A percentile compares a stretch with the other conserved stretches of the same genome.
phyloP scores from a whole-genome alignment of 306 rosid species.

The Senna siamea region DNA sequence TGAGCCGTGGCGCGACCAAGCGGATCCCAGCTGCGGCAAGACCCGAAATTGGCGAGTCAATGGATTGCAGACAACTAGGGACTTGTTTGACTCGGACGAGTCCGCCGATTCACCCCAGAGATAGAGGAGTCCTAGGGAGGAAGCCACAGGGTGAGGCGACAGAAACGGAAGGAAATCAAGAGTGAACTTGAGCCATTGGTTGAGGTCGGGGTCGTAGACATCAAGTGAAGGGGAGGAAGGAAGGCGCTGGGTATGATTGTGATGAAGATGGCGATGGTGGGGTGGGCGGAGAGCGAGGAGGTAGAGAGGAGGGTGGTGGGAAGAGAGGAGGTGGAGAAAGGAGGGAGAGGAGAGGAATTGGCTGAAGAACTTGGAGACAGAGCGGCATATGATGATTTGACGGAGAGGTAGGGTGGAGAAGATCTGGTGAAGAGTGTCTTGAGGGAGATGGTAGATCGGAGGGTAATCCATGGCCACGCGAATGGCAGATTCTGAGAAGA shows the following conservation, averaged over 20 bases:
- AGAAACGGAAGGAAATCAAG: constrained; percentile 82
- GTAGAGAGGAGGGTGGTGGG: constrained; percentile 55
- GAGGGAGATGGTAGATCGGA: constrained; percentile 70
- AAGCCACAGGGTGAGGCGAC: constrained; percentile 82
- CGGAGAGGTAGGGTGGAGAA: constrained; percentile 82
- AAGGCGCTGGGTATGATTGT: constrained; percentile 39
- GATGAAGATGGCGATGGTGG: constrained; percentile 47
- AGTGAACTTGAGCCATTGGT: constrained; percentile 63
- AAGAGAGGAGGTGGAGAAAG: constrained; percentile 64
- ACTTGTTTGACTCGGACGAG: constrained; percentile 50
- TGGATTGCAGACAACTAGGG: constrained; percentile 80
- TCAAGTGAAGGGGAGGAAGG: constrained; percentile 45
- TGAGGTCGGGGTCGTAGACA: constrained; percentile 67
- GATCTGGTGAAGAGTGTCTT: constrained; percentile 78
- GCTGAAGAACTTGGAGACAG: constrained; percentile 71
- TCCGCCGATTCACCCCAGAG: constrained; percentile 77
- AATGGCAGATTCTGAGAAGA: not conserved
- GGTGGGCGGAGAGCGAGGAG: constrained; percentile 81
- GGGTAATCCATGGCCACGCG: constrained; percentile 44
- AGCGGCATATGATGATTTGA: constrained; percentile 72
- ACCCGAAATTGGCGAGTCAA: constrained; percentile 67
- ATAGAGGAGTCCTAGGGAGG: constrained; percentile 76
- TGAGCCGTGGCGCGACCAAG: constrained; percentile 92
- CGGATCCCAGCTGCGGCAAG: constrained; percentile 88
- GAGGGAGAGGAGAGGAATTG: constrained; percentile 61